A percentile compares a stretch with the other conserved stretches of the same genome.
phyloP scores from a whole-genome alignment of 129 eudicot genomes.

The Lactuca saligna region DNA sequence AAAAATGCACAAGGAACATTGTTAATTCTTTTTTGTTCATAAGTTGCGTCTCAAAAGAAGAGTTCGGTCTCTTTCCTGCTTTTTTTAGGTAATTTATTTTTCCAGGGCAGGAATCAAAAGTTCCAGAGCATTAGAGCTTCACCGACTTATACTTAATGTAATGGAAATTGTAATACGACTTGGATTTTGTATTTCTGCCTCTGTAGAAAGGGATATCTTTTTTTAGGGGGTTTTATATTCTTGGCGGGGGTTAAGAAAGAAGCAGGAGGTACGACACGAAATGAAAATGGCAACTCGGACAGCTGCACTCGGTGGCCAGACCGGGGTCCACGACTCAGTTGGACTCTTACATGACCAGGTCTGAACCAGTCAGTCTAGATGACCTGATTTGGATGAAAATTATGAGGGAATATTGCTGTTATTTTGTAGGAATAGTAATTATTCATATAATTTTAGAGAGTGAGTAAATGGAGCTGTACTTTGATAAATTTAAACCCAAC shows the following conservation, averaged over 20 bases:
- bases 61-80: constrained; percentile 23
- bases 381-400: constrained; percentile 20
- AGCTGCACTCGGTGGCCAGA: constrained; percentile 6
- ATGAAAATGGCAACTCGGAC: constrained; percentile 34
- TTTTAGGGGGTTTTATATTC: constrained; percentile 3
- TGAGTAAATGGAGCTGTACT: not conserved
- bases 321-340: constrained; percentile 28
- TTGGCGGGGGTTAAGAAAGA: constrained; percentile 23
- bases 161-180: not conserved
- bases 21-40: constrained; percentile 15
- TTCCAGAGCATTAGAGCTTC: not conserved
- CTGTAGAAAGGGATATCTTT: not conserved
- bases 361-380: constrained; percentile 12
- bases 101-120: not conserved
- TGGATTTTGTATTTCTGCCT: not conserved
- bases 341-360: constrained; percentile 14
- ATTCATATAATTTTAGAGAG: not conserved
- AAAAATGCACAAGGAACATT: not conserved
- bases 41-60: constrained; percentile 30
- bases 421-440: not conserved
- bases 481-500: no score
- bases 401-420: constrained; percentile 22
- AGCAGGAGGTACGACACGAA: constrained; percentile 13
- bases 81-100: constrained; percentile 3
- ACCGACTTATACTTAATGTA: not conserved